These are phyloP conservation scores for Glaciozyma antarctica DNA, from an alignment of 768 basidiomycete genomes.

Conservation along the genomic window DNA sequence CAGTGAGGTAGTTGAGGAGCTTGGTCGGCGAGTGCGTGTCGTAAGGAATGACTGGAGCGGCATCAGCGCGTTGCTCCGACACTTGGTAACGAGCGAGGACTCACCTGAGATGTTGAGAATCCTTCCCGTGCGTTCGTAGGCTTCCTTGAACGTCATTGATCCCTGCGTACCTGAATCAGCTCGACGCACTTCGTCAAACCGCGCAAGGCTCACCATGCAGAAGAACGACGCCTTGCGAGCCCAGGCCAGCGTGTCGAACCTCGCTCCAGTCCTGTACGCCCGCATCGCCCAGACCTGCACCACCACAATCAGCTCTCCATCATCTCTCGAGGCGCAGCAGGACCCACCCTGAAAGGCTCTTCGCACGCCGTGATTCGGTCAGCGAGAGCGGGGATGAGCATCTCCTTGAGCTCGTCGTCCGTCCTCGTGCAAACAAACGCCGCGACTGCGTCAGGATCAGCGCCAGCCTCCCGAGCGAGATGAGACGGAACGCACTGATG, in stretches of 20 bases:
- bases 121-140: constrained; percentile 79
- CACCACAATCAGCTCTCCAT: neutral
- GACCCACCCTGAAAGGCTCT: constrained; percentile 62
- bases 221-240: constrained; percentile 84
- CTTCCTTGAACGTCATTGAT: constrained; percentile 89
- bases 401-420: constrained; percentile 66
- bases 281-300: constrained; percentile 38
- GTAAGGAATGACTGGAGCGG: constrained; percentile 28
- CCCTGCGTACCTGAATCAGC: constrained; percentile 44
- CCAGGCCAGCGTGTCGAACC: constrained; percentile 85
- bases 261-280: constrained; percentile 77
- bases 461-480: neutral
- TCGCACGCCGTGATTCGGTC: constrained; percentile 54
- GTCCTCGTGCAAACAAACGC: constrained; percentile 75
- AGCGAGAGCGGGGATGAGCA: constrained; percentile 75
- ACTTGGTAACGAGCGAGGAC: constrained; percentile 54
- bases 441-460: constrained; percentile 33
- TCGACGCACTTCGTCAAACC: neutral
- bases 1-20: constrained; percentile 85
- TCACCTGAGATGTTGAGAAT: constrained; percentile 71
- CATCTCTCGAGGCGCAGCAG: constrained; percentile 27
- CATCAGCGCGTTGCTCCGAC: constrained; percentile 39
- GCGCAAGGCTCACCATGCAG: constrained; percentile 43
- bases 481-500: constrained; percentile 44
- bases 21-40: constrained; percentile 67